Evolutionary conservation across 2,329 filamentous ascomycete genomes (phyloP), one percentile per base, ranked within the genome.

Genomic region (Pleoardoris graminearum): DNA sequence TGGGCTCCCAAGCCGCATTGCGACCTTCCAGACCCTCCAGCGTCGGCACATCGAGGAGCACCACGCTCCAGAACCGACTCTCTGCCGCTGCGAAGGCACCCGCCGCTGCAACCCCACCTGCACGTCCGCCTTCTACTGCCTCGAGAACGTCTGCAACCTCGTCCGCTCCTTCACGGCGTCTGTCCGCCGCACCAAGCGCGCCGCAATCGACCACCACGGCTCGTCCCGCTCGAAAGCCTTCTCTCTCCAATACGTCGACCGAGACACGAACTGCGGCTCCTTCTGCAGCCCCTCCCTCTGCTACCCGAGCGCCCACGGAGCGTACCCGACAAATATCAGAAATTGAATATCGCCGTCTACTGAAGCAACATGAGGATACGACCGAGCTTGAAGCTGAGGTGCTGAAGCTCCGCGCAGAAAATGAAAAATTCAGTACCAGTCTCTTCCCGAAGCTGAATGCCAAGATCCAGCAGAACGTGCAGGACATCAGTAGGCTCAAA

Each of bases 371-470:
- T 7, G 44, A 35, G n/a, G 50, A 53, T 6, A 46, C 46, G 16
- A 22, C 32, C 4, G 30, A 43, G 33, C 81, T 47, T 10, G 44
- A 91, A 51, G 69, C 82, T 11, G 93, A 97, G 58, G 91, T 96
- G 66, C 84, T 91, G 17, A 92, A 97, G 62, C 90, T 90, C 68
- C 73, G 96, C 46, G 91, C 93, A 67, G 82, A 96, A 51, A 85
- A 87, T 59, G 75, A 92, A 14, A 86, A 92, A 67, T 80, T 83
- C 16, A 90, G 95, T 64, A 80, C 75, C 4, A 91, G n/a, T n/a
- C n/a, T 97, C 58, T 92, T 97, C 43, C 89, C 96, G 67, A 97
- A 95, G 65, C 77, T 99, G 41, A 91, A 97, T 69, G 81, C 85
- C 33, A 97, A 97, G 73, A 91, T 91, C 58, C 90, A 95, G 66